Base-by-base conservation (phyloP, 176 grass and related monocot genomes). In the Carex parvula region DNA sequence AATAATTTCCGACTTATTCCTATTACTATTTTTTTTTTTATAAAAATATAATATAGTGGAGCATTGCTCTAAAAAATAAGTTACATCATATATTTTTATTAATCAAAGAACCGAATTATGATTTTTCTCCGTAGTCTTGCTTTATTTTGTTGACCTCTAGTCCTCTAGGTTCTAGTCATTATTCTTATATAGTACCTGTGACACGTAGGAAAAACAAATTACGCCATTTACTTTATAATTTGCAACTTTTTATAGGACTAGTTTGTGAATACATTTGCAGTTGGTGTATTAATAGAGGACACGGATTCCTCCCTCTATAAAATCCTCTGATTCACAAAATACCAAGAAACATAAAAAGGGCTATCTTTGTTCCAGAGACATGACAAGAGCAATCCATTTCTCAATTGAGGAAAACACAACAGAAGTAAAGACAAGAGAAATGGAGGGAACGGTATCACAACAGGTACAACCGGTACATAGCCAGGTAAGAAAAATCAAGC, bases 401-500 rank as follows among this genome's bases (percentile, higher is more conserved):
- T 48, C 79, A 2, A 89, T 58, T 85, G 90, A 89, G 66, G 88
- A 46, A 63, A 84, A 30, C 59, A 21, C 8, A 52, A 29, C 1
- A 65, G 54, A 42, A 41, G 64, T 67, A 66, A 56, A 20, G 35
- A 13, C 1, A 69, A 62, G 15, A 48, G 58, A 73, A 14, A 61
- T 44, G 33, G 53, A 61, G 74, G 70, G 14, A 80, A 8, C 18
- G 53, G 83, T 10, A 75, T 13, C n/a, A 66, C 69, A 61, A 77
- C 75, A 72, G 86, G 83, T 85, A 66, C 80, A 77, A 60, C 91
- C 87, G 33, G 81, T 93, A 44, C 93, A 96, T 88, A 93, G 89
- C 85, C 93, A 93, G 84, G 89, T 96, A 13, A 76, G 87, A 79
- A 88, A 90, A 87, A 88, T 96, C 71, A 93, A 96, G 88, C 52